These are phyloP conservation scores for Inga leiocalycina DNA, from an alignment of 306 rosid genomes.

Conservation along the genomic window DNA sequence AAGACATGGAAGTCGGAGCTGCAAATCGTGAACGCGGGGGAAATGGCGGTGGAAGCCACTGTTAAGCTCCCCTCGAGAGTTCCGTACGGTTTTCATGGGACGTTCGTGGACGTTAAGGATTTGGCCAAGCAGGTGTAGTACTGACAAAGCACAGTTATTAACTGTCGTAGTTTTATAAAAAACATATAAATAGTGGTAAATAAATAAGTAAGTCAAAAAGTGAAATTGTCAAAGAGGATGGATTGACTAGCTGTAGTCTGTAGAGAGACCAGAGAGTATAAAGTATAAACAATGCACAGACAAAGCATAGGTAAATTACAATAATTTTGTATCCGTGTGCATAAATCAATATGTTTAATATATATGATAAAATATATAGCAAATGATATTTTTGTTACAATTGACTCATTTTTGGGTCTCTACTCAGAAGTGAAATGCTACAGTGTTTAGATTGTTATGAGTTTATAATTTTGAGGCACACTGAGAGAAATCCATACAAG, in stretches of 20 bases:
- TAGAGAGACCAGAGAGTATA: background rate
- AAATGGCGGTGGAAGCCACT: conserved; percentile 48
- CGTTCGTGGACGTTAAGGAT: conserved; percentile 46
- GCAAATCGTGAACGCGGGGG: conserved; percentile 56
- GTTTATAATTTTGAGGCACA: too few relatives aligned
- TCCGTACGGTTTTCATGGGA: conserved; percentile 81
- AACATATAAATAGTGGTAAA: background rate
- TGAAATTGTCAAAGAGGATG: background rate
- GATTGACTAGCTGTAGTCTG: background rate
- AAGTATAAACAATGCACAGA: too few relatives aligned
- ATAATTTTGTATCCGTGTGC: background rate
- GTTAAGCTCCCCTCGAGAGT: conserved; percentile 59
- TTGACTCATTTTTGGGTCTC: too few relatives aligned
- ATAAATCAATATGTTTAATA: background rate
- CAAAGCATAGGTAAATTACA: background rate
- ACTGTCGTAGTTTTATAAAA: background rate
- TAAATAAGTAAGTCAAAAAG: background rate
- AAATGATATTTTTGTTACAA: too few relatives aligned
- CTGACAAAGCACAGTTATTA: background rate
- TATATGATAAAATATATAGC: too few relatives aligned
- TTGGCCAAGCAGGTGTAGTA: conserved; percentile 49
- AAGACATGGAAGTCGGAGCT: conserved; percentile 63
- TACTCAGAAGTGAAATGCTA: too few relatives aligned
- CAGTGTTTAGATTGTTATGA: too few relatives aligned
- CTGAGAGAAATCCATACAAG: too few relatives aligned